Conservation (phyloP, 2,329 filamentous ascomycete genomes). For the Neurospora sp. region DNA sequence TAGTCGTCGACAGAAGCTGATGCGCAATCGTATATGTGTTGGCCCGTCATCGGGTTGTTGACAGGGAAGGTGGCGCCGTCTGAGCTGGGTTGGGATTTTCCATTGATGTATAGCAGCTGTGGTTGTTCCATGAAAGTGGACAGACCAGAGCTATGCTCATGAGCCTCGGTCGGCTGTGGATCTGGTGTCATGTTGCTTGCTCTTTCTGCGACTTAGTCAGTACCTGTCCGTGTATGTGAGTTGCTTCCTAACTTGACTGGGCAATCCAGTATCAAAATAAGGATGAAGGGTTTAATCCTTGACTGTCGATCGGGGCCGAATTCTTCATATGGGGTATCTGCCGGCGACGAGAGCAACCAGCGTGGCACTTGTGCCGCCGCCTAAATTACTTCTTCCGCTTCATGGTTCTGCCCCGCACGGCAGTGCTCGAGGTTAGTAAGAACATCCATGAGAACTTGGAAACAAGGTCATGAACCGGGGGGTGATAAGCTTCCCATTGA, state of each 20-base stretch:
- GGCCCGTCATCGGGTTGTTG: conserved; percentile 26
- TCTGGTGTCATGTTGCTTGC: not conserved
- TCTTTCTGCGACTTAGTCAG: not conserved
- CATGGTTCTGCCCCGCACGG: not conserved
- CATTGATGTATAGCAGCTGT: conserved; percentile 19
- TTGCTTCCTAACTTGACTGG: not conserved
- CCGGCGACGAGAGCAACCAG: not conserved
- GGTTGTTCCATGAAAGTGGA: conserved; percentile 4
- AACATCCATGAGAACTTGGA: not conserved
- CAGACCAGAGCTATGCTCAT: not conserved
- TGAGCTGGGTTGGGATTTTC: conserved; percentile 14
- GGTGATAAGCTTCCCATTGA: not conserved
- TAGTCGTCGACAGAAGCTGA: conserved; percentile 46
- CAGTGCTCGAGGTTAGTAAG: not conserved
- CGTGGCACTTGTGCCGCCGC: not conserved
- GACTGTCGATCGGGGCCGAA: not conserved
- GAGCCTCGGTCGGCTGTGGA: not conserved
- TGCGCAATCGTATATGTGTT: conserved; percentile 42
- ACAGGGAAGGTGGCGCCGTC: conserved; percentile 19
- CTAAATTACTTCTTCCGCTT: not conserved
- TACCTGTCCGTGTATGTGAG: not conserved
- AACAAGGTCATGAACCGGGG: not conserved
- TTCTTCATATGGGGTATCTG: not conserved
- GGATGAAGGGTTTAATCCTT: not conserved
- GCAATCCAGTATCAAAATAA: not conserved